Evolutionary conservation across 139 green algal genomes (phyloP).

Genomic region (Chlamydomonas sp.): DNA sequence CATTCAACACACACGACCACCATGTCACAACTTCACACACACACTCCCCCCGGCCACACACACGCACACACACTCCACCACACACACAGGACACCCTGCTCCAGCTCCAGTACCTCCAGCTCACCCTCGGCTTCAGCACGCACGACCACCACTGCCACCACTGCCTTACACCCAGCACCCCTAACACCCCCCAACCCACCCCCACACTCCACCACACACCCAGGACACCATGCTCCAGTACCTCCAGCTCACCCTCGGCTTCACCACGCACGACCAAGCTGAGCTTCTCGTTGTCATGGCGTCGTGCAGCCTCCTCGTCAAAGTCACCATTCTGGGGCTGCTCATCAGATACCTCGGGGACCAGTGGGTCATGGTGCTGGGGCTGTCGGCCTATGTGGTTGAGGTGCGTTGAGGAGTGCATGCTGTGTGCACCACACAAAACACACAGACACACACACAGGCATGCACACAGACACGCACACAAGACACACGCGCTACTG

Average conservation of each 20-base stretch:
- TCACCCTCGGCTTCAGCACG: too few relatives aligned
- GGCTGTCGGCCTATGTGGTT: not conserved
- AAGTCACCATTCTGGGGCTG: conserved; percentile 25
- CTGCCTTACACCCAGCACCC: too few relatives aligned
- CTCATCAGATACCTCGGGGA: conserved; percentile 8
- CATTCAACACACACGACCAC: too few relatives aligned
- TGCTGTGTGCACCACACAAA: too few relatives aligned
- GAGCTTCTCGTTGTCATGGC: conserved; percentile 57
- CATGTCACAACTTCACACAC: too few relatives aligned
- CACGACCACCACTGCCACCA: too few relatives aligned
- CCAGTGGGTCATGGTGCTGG: conserved; percentile 4
- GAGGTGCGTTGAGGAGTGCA: conserved; percentile 1
- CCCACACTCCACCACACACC: not conserved
- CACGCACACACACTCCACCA: not conserved
- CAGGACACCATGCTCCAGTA: conserved; percentile 74
- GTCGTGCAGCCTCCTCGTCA: conserved; percentile 51
- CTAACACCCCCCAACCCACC: too few relatives aligned
- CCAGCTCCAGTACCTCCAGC: conserved; percentile 76
- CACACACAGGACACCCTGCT: conserved; percentile 51
- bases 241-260: conserved; percentile 66
- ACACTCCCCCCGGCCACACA: too few relatives aligned
- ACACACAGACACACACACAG: too few relatives aligned
- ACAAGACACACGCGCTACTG: too few relatives aligned
- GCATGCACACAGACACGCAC: too few relatives aligned
- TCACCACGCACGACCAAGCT: conserved; percentile 53